These are phyloP conservation scores for Mycena venus DNA, from an alignment of 768 basidiomycete species.

Conservation along the genomic window DNA sequence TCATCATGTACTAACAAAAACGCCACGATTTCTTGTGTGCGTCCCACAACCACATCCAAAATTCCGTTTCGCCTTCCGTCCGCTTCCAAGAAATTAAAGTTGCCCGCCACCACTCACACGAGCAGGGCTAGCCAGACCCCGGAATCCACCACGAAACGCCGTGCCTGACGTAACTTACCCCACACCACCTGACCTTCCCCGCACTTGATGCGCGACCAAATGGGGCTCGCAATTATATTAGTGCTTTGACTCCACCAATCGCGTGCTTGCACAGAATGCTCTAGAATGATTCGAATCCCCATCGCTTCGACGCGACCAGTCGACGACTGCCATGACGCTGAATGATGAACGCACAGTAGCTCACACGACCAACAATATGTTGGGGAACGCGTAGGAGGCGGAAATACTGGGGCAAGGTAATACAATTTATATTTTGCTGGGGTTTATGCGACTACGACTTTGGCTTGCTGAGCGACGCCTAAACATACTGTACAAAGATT, in stretches of 20 bases:
- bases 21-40: too few species aligned
- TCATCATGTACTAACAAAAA: too few species aligned
- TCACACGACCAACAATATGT: conserved; percentile 6
- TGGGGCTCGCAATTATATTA: background rate
- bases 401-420: background rate
- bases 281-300: background rate
- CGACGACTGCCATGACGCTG: too few species aligned
- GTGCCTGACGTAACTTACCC: background rate
- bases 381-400: too few species aligned
- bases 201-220: background rate
- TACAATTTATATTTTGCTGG: conserved; percentile 15
- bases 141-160: background rate
- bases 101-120: background rate
- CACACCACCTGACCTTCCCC: background rate
- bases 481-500: conserved; percentile 12
- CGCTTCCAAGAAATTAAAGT: too few species aligned
- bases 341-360: too few species aligned
- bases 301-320: background rate
- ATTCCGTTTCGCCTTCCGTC: too few species aligned
- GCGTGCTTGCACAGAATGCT: background rate
- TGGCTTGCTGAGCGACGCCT: background rate
- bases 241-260: background rate
- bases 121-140: too few species aligned
- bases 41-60: too few species aligned
- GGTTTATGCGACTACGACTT: conserved; percentile 16